These are phyloP conservation scores for Penicillium digitatum DNA, from an alignment of 2,329 filamentous ascomycete genomes.

Conservation along the genomic window DNA sequence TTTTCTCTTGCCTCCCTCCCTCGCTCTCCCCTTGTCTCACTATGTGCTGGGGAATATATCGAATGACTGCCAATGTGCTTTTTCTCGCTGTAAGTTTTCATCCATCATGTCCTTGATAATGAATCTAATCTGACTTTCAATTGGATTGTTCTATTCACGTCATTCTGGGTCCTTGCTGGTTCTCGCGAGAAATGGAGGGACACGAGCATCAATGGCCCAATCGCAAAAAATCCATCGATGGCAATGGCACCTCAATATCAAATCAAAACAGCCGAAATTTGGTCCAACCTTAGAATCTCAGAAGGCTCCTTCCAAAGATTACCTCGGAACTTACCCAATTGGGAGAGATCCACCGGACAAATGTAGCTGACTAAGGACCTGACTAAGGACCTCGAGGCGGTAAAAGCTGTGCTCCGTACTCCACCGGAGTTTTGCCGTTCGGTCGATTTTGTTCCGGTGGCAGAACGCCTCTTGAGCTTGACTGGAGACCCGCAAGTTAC, in stretches of 20 bases:
- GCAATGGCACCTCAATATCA: not conserved
- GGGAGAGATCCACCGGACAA: not conserved
- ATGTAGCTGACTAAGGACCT: not conserved
- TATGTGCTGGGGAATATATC: not conserved
- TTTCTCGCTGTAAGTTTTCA: not conserved
- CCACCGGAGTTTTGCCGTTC: slow-evolving; percentile 31
- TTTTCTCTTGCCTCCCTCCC: not conserved
- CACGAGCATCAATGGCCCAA: not conserved
- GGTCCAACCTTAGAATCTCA: slow-evolving; percentile 46
- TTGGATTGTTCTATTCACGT: not conserved
- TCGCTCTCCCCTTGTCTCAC: not conserved
- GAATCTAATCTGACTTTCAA: not conserved
- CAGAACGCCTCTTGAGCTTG: slow-evolving; percentile 21
- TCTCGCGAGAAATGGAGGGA: not conserved
- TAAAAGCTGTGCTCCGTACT: slow-evolving; percentile 6
- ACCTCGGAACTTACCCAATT: not conserved
- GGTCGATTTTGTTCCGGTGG: slow-evolving; percentile 18
- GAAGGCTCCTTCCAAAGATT: no score
- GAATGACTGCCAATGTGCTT: not conserved
- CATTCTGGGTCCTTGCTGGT: not conserved
- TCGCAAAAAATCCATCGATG: not conserved
- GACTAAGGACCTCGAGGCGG: not conserved
- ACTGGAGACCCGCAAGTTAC: slow-evolving; percentile 8
- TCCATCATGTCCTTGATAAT: not conserved
- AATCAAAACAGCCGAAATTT: slow-evolving; percentile 58